These are phyloP conservation scores for Conticribra weissflogii DNA, from an alignment of 108 stramenopile genomes.

Conservation along the genomic window DNA sequence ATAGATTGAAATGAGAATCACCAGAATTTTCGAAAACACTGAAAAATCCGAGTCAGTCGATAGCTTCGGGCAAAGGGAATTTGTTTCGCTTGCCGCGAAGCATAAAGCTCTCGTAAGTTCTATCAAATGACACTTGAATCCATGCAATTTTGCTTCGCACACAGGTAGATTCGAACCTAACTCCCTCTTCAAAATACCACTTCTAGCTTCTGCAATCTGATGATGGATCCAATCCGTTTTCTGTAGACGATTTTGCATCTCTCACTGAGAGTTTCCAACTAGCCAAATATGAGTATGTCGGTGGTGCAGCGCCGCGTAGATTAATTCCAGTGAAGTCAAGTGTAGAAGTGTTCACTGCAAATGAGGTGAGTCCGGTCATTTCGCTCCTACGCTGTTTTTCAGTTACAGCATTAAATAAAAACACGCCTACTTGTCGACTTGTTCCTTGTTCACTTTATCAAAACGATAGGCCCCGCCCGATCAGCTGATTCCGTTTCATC, in stretches of 20 bases:
- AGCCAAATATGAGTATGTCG: constrained; percentile 58
- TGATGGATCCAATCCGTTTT: constrained; percentile 35
- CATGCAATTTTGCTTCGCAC: no score
- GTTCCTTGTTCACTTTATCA: no score
- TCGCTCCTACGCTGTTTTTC: no score
- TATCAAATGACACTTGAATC: no score
- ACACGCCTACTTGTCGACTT: no score
- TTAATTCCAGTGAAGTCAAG: constrained; percentile 62
- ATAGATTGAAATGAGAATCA: constrained; percentile 33
- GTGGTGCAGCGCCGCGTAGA: constrained; percentile 72
- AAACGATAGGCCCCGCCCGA: constrained; percentile 75
- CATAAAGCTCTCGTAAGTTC: no score
- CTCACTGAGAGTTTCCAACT: constrained; percentile 56
- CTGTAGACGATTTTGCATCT: constrained; percentile 67
- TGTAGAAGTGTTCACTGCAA: constrained; percentile 78
- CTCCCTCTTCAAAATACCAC: no score
- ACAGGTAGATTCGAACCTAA: no score
- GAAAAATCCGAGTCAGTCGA: constrained; percentile 19
- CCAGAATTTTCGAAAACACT: constrained; percentile 38
- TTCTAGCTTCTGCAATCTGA: constrained; percentile 63
- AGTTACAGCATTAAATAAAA: no score
- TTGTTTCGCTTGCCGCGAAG: constrained; percentile 51
- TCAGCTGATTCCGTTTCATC: constrained; percentile 85
- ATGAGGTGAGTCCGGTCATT: no score
- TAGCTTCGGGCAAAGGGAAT: constrained; percentile 27